These are phyloP conservation scores for Yarrowia sp. DNA, from an alignment of 805 yeast genomes.

Conservation along the genomic window DNA sequence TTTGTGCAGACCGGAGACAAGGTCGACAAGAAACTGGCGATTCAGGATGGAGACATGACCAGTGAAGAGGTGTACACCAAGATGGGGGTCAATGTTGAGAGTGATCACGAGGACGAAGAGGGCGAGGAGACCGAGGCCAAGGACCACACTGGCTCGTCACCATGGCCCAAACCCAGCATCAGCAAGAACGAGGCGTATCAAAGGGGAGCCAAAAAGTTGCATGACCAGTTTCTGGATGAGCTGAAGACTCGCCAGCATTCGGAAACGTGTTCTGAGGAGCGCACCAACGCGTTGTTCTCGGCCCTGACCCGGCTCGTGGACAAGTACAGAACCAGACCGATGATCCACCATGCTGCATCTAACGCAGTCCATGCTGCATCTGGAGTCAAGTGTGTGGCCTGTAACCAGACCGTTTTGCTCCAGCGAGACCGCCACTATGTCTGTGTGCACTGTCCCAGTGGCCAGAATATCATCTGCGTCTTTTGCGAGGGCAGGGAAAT, in stretches of 20 bases:
- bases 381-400: slow-evolving; percentile 27
- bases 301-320: slow-evolving; percentile 21
- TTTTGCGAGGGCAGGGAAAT: slow-evolving; percentile 49
- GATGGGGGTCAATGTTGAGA: slow-evolving; percentile 3
- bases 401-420: slow-evolving; percentile 1
- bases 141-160: background rate
- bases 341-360: slow-evolving; percentile 28
- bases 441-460: slow-evolving; percentile 33
- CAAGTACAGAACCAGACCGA: slow-evolving; percentile 19
- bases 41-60: slow-evolving; percentile 7
- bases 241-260: slow-evolving; percentile 8
- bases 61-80: slow-evolving; percentile 17
- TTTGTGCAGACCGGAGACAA: slow-evolving; percentile 8
- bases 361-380: slow-evolving; percentile 19
- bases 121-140: background rate
- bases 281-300: slow-evolving; percentile 13
- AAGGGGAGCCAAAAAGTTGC: slow-evolving; percentile 29
- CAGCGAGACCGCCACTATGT: slow-evolving; percentile 26
- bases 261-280: slow-evolving; percentile 23
- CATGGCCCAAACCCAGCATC: slow-evolving; percentile 15
- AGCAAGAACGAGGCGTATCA: background rate
- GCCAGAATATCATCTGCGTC: slow-evolving; percentile 14
- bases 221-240: slow-evolving; percentile 29
- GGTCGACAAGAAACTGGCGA: slow-evolving; percentile 14
- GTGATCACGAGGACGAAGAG: slow-evolving; percentile 6